A percentile compares a stretch with the other conserved stretches of the same genome.
Evolutionary conservation across 2,329 filamentous ascomycete species (phyloP).

Genomic region (Monilinia fructigena): DNA sequence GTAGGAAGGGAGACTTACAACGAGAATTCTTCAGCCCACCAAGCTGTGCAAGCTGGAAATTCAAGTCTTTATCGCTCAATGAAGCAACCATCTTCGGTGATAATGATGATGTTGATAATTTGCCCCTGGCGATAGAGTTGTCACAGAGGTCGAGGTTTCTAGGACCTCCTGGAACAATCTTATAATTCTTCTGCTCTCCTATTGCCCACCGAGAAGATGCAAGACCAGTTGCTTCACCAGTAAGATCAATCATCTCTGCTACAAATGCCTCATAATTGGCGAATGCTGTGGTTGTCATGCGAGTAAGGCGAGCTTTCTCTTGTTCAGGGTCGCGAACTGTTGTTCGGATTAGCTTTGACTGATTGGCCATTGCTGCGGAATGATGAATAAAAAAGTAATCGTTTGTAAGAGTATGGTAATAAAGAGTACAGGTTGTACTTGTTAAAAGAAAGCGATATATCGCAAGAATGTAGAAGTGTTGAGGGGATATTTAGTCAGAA

Average conservation of each 20-base stretch:
- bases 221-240: constrained; percentile 7
- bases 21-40: constrained; percentile 1
- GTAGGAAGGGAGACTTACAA: background rate
- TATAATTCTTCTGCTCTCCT: background rate
- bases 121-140: constrained; percentile 9
- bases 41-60: background rate
- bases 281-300: background rate
- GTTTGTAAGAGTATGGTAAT: background rate
- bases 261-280: background rate
- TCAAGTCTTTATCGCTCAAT: background rate
- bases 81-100: background rate
- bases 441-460: background rate
- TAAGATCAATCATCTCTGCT: constrained; percentile 3
- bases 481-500: background rate
- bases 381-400: background rate
- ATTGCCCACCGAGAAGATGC: constrained; percentile 5
- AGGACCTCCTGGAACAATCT: constrained; percentile 13
- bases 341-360: background rate
- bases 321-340: background rate
- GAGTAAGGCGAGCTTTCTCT: constrained; percentile 8
- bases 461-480: background rate
- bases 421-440: background rate
- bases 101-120: background rate
- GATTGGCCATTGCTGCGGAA: background rate
- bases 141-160: constrained; percentile 14